Evolutionary conservation across 2,329 filamentous ascomycete genomes (phyloP), one percentile per base, ranked within the genome.

Genomic region (Pseudogymnoascus sp.): DNA sequence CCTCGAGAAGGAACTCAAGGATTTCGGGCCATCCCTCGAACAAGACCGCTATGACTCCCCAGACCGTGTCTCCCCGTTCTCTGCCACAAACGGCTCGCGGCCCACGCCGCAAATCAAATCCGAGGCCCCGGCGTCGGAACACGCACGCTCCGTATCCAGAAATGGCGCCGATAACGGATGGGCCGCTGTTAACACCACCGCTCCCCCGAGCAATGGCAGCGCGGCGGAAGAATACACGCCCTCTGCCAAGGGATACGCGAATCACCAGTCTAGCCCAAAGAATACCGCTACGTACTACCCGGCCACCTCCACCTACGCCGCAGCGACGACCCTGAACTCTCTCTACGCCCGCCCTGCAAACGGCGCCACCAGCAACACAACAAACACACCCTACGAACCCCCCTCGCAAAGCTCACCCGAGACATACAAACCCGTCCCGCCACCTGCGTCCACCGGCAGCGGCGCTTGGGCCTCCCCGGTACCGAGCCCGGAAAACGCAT

Each of bases 1-100:
- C 8, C 71, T 86, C 31, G 79, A 77, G 67, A 72, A 76, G 60
- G 84, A 86, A 68, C 75, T 88, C 1, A 63, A 67, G 6, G 79
- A 73, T 4, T 78, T 87, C 2, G 85, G 85, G 64, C 53, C 53
- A 5, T 26, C 19, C 29, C 33, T 59, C 19, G 29, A 59, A n/a
- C 53, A 59, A 26, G 53, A 59, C 53, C 53, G 53, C 29, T 59
- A 59, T 13, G 8, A 59, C 29, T 33, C n/a, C 3, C 53, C 53
- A 5, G 42, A 47, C 0, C 42, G 42, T 3, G 6, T 47, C 5
- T 33, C 29, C 19, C 53, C 53, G 10, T 16, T 35, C 14, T 35
- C 53, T n/a, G 29, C 29, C 7, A n/a, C 14, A 14, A 35, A 19
- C 10, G 42, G 21, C 21, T 24, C 42, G 21, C 19, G 42, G 5